Conservation (phyloP, 108 stramenopile genomes). For the Pseudonitzschia delicatissima region DNA sequence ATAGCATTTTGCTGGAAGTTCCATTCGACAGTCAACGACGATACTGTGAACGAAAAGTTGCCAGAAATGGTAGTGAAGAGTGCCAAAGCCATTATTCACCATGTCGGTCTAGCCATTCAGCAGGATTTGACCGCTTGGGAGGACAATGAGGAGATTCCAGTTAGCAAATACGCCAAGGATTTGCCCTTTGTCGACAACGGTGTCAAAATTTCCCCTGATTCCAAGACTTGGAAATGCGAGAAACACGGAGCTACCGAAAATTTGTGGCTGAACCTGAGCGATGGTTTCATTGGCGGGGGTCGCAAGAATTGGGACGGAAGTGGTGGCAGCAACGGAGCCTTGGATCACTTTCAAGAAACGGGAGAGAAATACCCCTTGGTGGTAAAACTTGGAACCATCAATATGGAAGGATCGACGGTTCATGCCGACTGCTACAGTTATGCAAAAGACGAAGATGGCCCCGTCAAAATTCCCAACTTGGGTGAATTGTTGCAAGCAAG, state of each 20-base stretch:
- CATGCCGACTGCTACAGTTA: conserved; percentile 97
- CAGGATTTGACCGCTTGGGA: conserved; percentile 82
- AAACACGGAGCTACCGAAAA: conserved; percentile 79
- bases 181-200: conserved; percentile 84
- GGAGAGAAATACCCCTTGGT: conserved; percentile 90
- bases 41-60: conserved; percentile 45
- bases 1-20: conserved; percentile 37
- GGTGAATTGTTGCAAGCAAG: conserved; percentile 87
- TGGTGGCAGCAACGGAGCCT: conserved; percentile 93
- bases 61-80: conserved; percentile 65
- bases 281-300: conserved; percentile 97
- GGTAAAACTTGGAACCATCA: conserved; percentile 99
- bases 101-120: conserved; percentile 77
- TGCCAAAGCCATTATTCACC: conserved; percentile 84
- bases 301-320: conserved; percentile 97
- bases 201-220: conserved; percentile 60
- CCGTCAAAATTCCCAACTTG: conserved; percentile 94
- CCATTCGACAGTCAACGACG: conserved; percentile 58
- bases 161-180: conserved; percentile 58
- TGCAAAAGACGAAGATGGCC: conserved; percentile 96
- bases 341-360: conserved; percentile 93
- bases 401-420: conserved; percentile 64
- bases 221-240: conserved; percentile 77
- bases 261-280: conserved; percentile 97
- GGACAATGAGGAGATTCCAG: conserved; percentile 72